These are phyloP conservation scores for Pistacia vera DNA, from an alignment of 345 rosid genomes.

Conservation along the genomic window DNA sequence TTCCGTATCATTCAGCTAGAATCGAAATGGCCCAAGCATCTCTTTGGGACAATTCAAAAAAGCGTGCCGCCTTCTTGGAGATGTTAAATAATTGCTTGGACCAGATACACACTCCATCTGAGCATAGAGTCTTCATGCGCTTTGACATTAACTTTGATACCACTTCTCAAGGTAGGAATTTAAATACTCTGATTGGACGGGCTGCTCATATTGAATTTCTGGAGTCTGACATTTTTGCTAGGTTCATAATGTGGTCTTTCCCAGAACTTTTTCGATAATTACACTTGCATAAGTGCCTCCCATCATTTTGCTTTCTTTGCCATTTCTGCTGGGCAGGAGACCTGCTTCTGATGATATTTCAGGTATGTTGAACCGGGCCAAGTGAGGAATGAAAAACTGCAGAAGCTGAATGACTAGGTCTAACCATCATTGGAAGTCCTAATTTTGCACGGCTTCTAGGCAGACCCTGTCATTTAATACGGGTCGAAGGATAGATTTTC, in stretches of 20 bases:
- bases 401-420: neutral
- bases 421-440: neutral
- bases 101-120: slow-evolving; percentile 77
- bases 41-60: slow-evolving; percentile 75
- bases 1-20: slow-evolving; percentile 96
- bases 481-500: neutral
- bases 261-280: slow-evolving; percentile 63
- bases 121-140: slow-evolving; percentile 80
- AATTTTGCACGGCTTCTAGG: neutral
- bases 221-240: slow-evolving; percentile 84
- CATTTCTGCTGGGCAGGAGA: neutral
- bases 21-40: slow-evolving; percentile 83
- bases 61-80: slow-evolving; percentile 75
- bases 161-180: slow-evolving; percentile 74
- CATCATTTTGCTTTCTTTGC: slow-evolving; percentile 5
- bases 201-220: slow-evolving; percentile 97
- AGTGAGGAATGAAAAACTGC: slow-evolving; percentile 1
- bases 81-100: slow-evolving; percentile 94
- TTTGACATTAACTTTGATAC: slow-evolving; percentile 88
- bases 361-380: neutral
- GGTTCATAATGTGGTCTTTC: slow-evolving; percentile 97
- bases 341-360: neutral
- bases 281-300: neutral
- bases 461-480: neutral
- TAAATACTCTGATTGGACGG: slow-evolving; percentile 84